Evolutionary conservation across 1,284 basidiomycete species (phyloP), one percentile per base, ranked within the genome.

Genomic region (Boletellus deceptivus): DNA sequence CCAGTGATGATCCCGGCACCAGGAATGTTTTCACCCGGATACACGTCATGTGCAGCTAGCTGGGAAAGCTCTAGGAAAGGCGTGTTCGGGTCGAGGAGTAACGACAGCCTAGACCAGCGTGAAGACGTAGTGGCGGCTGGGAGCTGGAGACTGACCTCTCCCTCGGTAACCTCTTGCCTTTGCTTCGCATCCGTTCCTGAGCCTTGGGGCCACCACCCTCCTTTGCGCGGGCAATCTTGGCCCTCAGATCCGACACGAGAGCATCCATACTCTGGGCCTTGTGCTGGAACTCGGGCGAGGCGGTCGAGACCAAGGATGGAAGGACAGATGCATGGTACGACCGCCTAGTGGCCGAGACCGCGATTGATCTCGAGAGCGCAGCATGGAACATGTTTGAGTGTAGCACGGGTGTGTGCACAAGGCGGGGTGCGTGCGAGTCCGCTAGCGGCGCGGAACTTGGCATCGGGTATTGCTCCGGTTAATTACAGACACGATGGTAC

Each of bases 1-100:
- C 94, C 94, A 6, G 93, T 93, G 57, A 98, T 90, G 52, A 98
- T 81, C 16, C 94, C 94, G 1, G 91, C 95, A 0, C 88, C 91
- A 11, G 94, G 93, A 34, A 98, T 83, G 39, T 77, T 73, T 59
- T 94, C 84, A 6, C 74, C 78, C 0, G 83, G 76, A 65, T 98
- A 98, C 18, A 97, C 89, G 16, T 88, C 90, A 63, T 95, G 84
- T 11, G 89, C 94, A 18, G 94, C 94, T 6, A 96, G 73, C 25
- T 84, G 75, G 2, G 91, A 93, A 5, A 98, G 77, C 67, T 98
- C 94, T 24, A 98, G 73, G 68, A 97, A 98, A 0, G 95, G 93
- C 10, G 91, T 89, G 62, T 88, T 83, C 8, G 89, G 86, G 68
- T 98, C 94, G 29, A 98, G 72, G 14, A 98, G 72, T 6, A 79